A percentile compares a stretch with the other conserved stretches of the same genome.
These are phyloP conservation scores for Fusarium nelsonii DNA, from an alignment of 2,329 filamentous ascomycete species.

Conservation along the genomic window DNA sequence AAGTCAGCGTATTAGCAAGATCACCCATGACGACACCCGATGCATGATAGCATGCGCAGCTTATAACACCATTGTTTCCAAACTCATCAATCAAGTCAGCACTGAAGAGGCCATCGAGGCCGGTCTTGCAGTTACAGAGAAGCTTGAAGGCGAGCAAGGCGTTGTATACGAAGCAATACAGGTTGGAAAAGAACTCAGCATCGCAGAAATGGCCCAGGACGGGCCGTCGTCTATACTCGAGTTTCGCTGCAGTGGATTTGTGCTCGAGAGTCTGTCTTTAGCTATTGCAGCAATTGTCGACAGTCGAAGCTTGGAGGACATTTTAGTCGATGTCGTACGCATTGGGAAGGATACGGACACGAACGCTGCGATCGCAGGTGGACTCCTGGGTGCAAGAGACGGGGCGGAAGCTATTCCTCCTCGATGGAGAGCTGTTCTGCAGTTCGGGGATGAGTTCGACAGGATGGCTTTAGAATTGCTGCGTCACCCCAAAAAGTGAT, in stretches of 20 bases:
- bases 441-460: constrained; percentile 56
- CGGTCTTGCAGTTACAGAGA: constrained; percentile 42
- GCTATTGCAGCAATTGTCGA: constrained; percentile 60
- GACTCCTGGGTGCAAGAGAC: constrained; percentile 59
- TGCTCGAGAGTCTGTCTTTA: constrained; percentile 58
- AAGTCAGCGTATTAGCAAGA: constrained; percentile 53
- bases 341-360: constrained; percentile 62
- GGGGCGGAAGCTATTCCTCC: constrained; percentile 57
- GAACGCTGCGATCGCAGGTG: constrained; percentile 61
- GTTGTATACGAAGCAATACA: constrained; percentile 47
- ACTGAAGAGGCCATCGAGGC: constrained; percentile 48
- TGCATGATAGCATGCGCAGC: constrained; percentile 55
- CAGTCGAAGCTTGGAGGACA: constrained; percentile 55
- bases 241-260: constrained; percentile 54
- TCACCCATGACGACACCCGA: constrained; percentile 56
- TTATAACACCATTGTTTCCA: constrained; percentile 56
- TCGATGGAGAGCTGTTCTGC: constrained; percentile 56
- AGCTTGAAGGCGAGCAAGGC: constrained; percentile 39
- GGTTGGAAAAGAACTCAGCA: constrained; percentile 45
- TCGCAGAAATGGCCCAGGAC: constrained; percentile 48
- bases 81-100: constrained; percentile 48
- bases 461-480: constrained; percentile 15
- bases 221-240: constrained; percentile 50
- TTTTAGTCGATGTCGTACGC: constrained; percentile 60
- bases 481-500: background rate